Evolutionary conservation across 495 filamentous ascomycete genomes (phyloP).

Genomic region (Penicillium odoratum): DNA sequence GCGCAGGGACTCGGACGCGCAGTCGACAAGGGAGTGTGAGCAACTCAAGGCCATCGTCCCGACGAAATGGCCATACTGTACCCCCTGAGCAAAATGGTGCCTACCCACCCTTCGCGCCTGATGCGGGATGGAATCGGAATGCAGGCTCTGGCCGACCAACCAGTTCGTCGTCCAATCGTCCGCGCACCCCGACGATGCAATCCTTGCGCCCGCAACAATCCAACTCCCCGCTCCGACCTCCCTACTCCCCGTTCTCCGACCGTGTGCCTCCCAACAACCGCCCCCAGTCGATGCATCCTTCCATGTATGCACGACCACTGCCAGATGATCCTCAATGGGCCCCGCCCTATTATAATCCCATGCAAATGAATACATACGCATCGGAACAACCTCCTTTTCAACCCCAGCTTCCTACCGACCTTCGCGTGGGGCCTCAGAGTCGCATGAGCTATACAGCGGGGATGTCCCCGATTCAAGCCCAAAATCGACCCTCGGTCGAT

Average conservation of each 20-base stretch:
- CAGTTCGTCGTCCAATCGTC: slow-evolving; percentile 36
- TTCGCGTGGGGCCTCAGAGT: slow-evolving; percentile 27
- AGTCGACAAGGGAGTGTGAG: slow-evolving; percentile 11
- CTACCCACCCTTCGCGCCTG: slow-evolving; percentile 29
- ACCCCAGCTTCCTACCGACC: slow-evolving; percentile 34
- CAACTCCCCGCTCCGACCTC: slow-evolving; percentile 34
- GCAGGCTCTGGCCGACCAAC: slow-evolving; percentile 24
- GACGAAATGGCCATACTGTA: slow-evolving; percentile 21
- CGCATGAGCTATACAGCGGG: slow-evolving; percentile 25
- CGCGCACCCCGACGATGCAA: slow-evolving; percentile 41
- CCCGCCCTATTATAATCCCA: slow-evolving; percentile 40
- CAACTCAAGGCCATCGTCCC: slow-evolving; percentile 20
- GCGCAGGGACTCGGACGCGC: slow-evolving; percentile 19
- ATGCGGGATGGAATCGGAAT: slow-evolving; percentile 28
- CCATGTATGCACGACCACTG: slow-evolving; percentile 35
- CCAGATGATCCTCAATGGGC: slow-evolving; percentile 51
- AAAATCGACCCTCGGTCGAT: slow-evolving; percentile 13
- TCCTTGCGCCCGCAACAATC: slow-evolving; percentile 37
- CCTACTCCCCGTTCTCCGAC: slow-evolving; percentile 31
- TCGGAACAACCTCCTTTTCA: slow-evolving; percentile 31
- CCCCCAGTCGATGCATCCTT: slow-evolving; percentile 29
- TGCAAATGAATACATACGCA: slow-evolving; percentile 32
- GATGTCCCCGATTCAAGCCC: slow-evolving; percentile 17
- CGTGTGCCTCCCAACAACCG: slow-evolving; percentile 32
- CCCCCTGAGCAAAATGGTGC: slow-evolving; percentile 25